Base-by-base conservation (phyloP, 495 filamentous ascomycete genomes). In the Aspergillus biplanus region DNA sequence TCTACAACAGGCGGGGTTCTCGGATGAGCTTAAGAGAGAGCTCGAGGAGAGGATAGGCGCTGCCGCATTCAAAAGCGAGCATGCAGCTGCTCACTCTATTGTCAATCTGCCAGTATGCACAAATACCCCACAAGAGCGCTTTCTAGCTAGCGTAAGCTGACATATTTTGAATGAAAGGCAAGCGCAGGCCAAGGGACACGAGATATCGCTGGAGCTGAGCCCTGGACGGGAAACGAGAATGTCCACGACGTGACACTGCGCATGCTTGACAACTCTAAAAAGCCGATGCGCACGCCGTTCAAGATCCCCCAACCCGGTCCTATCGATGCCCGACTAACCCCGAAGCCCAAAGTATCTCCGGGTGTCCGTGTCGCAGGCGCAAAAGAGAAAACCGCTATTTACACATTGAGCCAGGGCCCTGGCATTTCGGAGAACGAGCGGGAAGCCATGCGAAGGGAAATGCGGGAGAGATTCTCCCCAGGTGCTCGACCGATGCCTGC, bases 1-100 rank as follows among this genome's bases (percentile, higher is more conserved):
- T n/a, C 81, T 97, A 13, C 81, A 90, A 68, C 89, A 96, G 59
- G 92, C 91, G 52, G 91, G 91, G 33, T 97, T 99, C 78, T 89
- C 88, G 58, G 90, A 93, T 16, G 92, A 97, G 61, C 77, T 98
- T 63, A 96, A 92, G 69, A 76, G 77, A 63, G 75, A 85, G 60
- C 80, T 99, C 5, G 86, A 93, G 57, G 87, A 89, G 65, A 88
- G 89, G 67, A 82, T 98, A 5, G 84, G 87, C 59, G 83, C 82
- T 46, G 85, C 88, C 27, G 81, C 87, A 32, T 96, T 97, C 73
- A 83, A 80, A 59, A 86, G 80, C 53, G 84, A 93, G 33, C 71
- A 97, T 78, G 79, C 89, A 13, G 73, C 81, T 56, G 88, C 90
- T 3, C 88, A 97, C 62, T 82, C 89, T 2, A 81, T 91, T 65